Evolutionary conservation across 129 eudicot species (phyloP), one percentile per base, ranked within the genome.

Genomic region (Mikania micrantha): DNA sequence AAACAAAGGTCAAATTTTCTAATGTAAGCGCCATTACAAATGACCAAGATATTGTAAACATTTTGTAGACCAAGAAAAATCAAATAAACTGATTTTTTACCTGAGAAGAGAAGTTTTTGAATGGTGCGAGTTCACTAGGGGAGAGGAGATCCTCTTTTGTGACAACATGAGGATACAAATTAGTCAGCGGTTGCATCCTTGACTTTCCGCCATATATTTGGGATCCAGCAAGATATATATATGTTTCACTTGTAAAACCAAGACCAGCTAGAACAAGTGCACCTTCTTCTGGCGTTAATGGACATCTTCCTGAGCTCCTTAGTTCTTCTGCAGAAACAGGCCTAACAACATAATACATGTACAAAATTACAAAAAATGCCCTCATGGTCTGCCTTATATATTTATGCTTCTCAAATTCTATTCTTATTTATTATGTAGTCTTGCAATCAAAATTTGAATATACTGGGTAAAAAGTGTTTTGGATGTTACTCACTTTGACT

Each of bases 271-370:
- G 88, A 84, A 86, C 91, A 12, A 93, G 84, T 52, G 86, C 98
- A 31, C 90, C 85, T 89, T 86, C 99, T 83, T 93, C 99, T 20
- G 99, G 96, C 58, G 99, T 93, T 68, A 93, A 59, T 57, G 99
- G 99, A 71, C 99, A 93, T 79, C 77, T 86, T 58, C 99, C 96
- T 36, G 79, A 78, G 36, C 65, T 79, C 49, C 95, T 86, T 60
- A 93, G 49, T 57, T 89, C 95, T 35, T 54, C 70, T n/a, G 95
- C 84, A 27, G 95, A 76, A 57, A 75, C 53, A 41, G 86, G 80
- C 84, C 99, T 89, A 76, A 31, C 27, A 53, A 69, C 40, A 17
- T 45, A 69, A 42, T 11, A 40, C 54, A 22, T 61, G 31, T 9
- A 71, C 36, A 13, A 74, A 74, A 35, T 32, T 67, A 44, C 68